Conservation (phyloP, 192 early-diverging fungal species). For the Coemansia sp. region DNA sequence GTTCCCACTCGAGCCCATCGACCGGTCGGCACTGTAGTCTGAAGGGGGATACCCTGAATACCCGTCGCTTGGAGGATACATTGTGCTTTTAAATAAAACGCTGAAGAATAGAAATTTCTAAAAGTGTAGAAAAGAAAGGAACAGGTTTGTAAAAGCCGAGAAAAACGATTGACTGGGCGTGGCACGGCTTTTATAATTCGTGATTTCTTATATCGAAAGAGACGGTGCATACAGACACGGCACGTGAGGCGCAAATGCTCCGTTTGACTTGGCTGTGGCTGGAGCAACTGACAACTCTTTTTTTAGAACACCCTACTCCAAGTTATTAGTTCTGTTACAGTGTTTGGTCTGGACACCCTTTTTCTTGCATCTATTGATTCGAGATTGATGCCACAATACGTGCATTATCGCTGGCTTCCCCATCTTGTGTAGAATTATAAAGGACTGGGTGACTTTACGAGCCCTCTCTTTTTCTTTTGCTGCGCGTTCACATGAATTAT, state of each 20-base stretch:
- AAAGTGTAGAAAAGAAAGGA: neutral
- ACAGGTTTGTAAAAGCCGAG: neutral
- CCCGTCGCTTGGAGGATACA: conserved; percentile 3
- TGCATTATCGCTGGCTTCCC: too few relatives aligned
- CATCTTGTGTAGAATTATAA: too few relatives aligned
- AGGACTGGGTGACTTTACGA: too few relatives aligned
- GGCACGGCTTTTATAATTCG: neutral
- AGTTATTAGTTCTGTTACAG: too few relatives aligned
- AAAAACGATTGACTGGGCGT: neutral
- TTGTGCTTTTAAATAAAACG: neutral
- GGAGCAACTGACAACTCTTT: conserved; percentile 4
- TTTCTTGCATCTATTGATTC: too few relatives aligned
- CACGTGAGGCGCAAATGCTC: conserved; percentile 3
- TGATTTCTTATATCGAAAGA: too few relatives aligned
- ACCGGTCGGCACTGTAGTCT: neutral
- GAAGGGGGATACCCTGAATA: conserved; percentile 3
- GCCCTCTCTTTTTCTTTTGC: too few relatives aligned
- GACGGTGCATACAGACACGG: too few relatives aligned
- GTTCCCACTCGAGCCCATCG: neutral
- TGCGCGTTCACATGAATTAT: too few relatives aligned
- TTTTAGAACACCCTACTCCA: neutral
- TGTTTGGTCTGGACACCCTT: too few relatives aligned
- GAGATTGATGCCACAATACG: too few relatives aligned
- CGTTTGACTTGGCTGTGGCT: neutral
- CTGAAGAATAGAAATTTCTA: neutral